phyloP scores from a whole-genome alignment of 2,329 filamentous ascomycete genomes.

The Amylocarpus encephaloides region DNA sequence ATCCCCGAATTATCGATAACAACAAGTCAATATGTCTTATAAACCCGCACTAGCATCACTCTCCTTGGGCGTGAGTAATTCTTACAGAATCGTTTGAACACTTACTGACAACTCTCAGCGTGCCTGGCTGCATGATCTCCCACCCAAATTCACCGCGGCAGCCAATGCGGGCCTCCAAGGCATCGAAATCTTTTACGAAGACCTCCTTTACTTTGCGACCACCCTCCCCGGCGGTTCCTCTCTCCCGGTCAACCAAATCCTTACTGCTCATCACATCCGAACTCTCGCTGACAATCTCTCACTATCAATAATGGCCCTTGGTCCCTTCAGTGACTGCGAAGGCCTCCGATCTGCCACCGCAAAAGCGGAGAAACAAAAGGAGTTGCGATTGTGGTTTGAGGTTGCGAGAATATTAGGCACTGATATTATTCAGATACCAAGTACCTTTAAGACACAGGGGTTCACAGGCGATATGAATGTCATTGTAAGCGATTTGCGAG shows the following conservation, averaged over 20 bases:
- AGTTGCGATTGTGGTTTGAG: slow-evolving; percentile 64
- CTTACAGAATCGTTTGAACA: neutral
- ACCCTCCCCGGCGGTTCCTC: slow-evolving; percentile 25
- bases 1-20: neutral
- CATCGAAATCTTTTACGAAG: slow-evolving; percentile 74
- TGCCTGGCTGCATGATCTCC: slow-evolving; percentile 60
- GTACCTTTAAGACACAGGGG: slow-evolving; percentile 44
- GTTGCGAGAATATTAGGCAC: slow-evolving; percentile 60
- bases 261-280: slow-evolving; percentile 52
- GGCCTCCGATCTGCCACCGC: slow-evolving; percentile 58
- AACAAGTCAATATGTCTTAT: slow-evolving; percentile 41
- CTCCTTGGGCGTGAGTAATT: slow-evolving; percentile 53
- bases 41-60: slow-evolving; percentile 68
- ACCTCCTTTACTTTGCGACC: slow-evolving; percentile 56
- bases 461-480: slow-evolving; percentile 46
- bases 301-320: slow-evolving; percentile 48
- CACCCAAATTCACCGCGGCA: slow-evolving; percentile 63
- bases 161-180: slow-evolving; percentile 57
- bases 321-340: slow-evolving; percentile 73
- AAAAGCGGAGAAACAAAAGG: slow-evolving; percentile 51
- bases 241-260: slow-evolving; percentile 38
- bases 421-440: slow-evolving; percentile 69
- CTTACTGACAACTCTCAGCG: slow-evolving; percentile 46
- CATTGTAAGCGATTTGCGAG: slow-evolving; percentile 55
- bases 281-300: slow-evolving; percentile 48